phyloP scores from a whole-genome alignment of 768 basidiomycete genomes.

The Cyathus striatus region DNA sequence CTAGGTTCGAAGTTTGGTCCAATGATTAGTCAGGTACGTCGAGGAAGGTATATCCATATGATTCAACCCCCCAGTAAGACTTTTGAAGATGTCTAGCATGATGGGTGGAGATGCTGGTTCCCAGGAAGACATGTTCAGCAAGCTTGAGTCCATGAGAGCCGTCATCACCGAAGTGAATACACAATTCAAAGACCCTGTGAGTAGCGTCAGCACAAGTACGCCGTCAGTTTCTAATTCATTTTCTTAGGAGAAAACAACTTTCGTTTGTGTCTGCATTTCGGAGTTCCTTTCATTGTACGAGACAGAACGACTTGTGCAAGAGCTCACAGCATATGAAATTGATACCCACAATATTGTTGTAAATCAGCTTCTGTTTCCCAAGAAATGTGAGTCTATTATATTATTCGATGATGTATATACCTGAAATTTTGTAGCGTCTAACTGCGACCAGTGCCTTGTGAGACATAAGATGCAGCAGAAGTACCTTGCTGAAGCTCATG shows the following conservation, averaged over 20 bases:
- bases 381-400: constrained; percentile 54
- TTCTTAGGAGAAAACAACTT: constrained; percentile 91
- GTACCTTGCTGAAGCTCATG: constrained; percentile 93
- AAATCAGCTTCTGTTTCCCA: constrained; percentile 95
- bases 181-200: constrained; percentile 96
- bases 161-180: constrained; percentile 98
- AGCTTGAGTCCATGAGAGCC: constrained; percentile 93
- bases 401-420: constrained; percentile 1
- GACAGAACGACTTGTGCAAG: constrained; percentile 96
- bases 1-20: constrained; percentile 95
- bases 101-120: constrained; percentile 89
- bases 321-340: constrained; percentile 90
- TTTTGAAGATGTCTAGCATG: constrained; percentile 81
- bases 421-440: constrained; percentile 52
- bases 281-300: constrained; percentile 98
- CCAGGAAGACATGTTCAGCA: constrained; percentile 98
- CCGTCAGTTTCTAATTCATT: neutral
- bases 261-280: constrained; percentile 97
- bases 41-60: neutral
- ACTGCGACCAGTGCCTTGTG: constrained; percentile 93
- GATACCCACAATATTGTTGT: constrained; percentile 99
- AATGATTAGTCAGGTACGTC: constrained; percentile 80
- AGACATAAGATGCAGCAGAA: constrained; percentile 98
- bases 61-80: neutral
- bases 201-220: too few species aligned